phyloP scores from a whole-genome alignment of 2,329 filamentous ascomycete genomes.

The Cladophialophora yegresii region DNA sequence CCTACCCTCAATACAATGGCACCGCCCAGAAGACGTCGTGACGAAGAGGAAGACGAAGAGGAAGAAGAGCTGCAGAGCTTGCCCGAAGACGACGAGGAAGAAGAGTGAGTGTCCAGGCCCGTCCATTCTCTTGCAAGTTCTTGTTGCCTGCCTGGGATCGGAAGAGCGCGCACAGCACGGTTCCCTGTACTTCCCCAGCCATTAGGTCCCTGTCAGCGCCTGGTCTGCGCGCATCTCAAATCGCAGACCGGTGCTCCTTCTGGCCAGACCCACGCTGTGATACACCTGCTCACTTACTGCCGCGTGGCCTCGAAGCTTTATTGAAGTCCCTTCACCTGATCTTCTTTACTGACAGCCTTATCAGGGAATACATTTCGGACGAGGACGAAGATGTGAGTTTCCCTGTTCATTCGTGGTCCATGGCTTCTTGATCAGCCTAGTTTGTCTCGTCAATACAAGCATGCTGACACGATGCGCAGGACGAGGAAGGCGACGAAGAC shows the following conservation, averaged over 20 bases:
- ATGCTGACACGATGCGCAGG: conserved; percentile 32
- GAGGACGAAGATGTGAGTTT: conserved; percentile 38
- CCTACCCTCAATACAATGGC: conserved; percentile 41
- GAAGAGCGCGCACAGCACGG: not conserved
- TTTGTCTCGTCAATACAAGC: conserved; percentile 31
- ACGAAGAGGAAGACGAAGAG: conserved; percentile 52
- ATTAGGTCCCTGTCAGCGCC: not conserved
- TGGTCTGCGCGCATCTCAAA: not conserved
- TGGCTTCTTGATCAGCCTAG: conserved; percentile 36
- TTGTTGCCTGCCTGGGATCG: not conserved
- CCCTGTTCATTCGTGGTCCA: not conserved
- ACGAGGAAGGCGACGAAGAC: conserved; percentile 43
- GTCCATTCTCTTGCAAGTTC: not conserved
- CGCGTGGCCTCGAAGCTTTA: not conserved
- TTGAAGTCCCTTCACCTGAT: not conserved
- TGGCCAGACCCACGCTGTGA: not conserved
- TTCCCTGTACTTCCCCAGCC: not conserved
- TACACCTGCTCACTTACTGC: not conserved
- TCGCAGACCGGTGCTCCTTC: not conserved
- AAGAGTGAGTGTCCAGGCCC: conserved; percentile 47
- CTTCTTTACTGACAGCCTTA: not conserved
- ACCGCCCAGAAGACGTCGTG: conserved; percentile 53
- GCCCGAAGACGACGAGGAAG: conserved; percentile 54
- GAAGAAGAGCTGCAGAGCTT: conserved; percentile 52
- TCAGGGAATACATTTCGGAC: conserved; percentile 38